Conservation (phyloP, 2,329 filamentous ascomycete genomes). For the Tolypocladium amazonense region DNA sequence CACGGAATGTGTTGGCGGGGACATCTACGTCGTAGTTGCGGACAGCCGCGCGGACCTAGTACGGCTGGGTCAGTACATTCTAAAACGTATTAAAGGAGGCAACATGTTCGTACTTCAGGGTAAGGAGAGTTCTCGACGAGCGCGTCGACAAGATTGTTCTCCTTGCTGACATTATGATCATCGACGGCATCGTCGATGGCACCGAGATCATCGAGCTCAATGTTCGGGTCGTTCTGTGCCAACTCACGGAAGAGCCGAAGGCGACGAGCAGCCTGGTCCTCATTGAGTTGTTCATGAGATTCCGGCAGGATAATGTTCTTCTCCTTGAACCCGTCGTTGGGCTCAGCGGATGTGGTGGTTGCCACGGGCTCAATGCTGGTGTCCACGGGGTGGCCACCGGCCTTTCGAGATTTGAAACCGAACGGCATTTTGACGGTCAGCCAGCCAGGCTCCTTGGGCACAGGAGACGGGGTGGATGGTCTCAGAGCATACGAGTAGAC, state of each 20-base stretch:
- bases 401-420: not conserved
- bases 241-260: not conserved
- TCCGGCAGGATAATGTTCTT: not conserved
- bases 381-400: not conserved
- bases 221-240: not conserved
- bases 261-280: not conserved
- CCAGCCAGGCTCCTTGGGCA: not conserved
- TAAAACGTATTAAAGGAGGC: not conserved
- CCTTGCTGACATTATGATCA: not conserved
- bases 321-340: not conserved
- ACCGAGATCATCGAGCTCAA: not conserved
- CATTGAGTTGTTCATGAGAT: not conserved
- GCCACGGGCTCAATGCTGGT: not conserved
- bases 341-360: not conserved
- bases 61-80: not conserved
- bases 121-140: not conserved
- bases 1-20: constrained; percentile 25
- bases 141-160: not conserved
- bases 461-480: not conserved
- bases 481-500: not conserved
- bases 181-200: not conserved
- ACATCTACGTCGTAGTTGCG: constrained; percentile 28
- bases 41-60: constrained; percentile 19
- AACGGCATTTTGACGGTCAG: not conserved
- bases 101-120: not conserved